phyloP scores from a whole-genome alignment of 768 basidiomycete species.

The Tricholoma flavovirens region DNA sequence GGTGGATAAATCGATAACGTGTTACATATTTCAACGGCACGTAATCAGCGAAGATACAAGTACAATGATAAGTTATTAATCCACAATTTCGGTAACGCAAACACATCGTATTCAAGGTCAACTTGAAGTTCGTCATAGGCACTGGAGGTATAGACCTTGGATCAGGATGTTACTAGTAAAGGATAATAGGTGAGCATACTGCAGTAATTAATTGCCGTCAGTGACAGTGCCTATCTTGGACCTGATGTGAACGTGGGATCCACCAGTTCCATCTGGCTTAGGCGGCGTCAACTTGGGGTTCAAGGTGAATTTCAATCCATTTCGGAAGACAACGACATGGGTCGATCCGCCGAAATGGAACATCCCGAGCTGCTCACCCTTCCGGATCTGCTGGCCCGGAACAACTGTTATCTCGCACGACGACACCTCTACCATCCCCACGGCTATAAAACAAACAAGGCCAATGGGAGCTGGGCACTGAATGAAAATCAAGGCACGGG shows the following conservation, averaged over 20 bases:
- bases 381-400: slow-evolving; percentile 24
- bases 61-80: not conserved
- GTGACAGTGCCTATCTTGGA: not conserved
- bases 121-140: not conserved
- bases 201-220: not conserved
- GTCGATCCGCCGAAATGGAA: slow-evolving; percentile 54
- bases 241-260: not conserved
- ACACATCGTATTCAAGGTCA: not conserved
- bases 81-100: not conserved
- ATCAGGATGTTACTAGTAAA: not conserved
- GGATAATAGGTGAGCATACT: not conserved
- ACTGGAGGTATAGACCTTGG: not conserved
- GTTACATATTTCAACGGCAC: not conserved
- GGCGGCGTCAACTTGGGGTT: not conserved
- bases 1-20: not conserved
- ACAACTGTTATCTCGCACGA: slow-evolving; percentile 47
- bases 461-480: slow-evolving; percentile 47
- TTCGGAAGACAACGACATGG: not conserved
- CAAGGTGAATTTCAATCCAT: not conserved
- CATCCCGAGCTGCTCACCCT: slow-evolving; percentile 54
- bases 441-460: slow-evolving; percentile 47
- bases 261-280: not conserved
- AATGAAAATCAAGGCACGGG: slow-evolving; percentile 51
- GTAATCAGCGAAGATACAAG: not conserved
- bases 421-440: slow-evolving; percentile 60